Percentiles rank a stretch among this genome's conserved stretches.
phyloP scores from a whole-genome alignment of 352 stramenopile species.

The Plasmopara halstedii region DNA sequence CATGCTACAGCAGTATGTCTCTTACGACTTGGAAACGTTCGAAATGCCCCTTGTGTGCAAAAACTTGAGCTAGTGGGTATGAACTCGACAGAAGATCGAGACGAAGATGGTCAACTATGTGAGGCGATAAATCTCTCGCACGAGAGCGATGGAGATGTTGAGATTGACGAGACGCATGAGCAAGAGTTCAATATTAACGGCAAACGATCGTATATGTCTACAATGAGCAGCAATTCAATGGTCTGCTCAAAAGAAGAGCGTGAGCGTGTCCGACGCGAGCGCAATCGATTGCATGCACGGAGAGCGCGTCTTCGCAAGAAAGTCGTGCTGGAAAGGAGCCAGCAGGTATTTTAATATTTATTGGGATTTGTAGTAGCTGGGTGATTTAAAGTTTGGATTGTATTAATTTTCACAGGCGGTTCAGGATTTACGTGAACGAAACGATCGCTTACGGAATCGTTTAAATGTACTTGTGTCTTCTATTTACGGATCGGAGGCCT shows the following conservation, averaged over 20 bases:
- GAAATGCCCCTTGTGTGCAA: constrained; percentile 34
- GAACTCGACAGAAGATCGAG: constrained; percentile 28
- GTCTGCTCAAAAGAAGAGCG: constrained; percentile 59
- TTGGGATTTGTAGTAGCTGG: neutral
- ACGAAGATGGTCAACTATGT: constrained; percentile 24
- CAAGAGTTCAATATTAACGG: constrained; percentile 36
- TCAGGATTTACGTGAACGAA: constrained; percentile 48
- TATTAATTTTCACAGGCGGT: constrained; percentile 35
- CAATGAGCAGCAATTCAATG: constrained; percentile 20
- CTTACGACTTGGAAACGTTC: constrained; percentile 35
- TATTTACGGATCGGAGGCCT: constrained; percentile 45
- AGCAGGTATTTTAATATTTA: constrained; percentile 46
- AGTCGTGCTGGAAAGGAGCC: constrained; percentile 68
- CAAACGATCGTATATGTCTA: constrained; percentile 29
- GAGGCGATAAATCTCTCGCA: constrained; percentile 13
- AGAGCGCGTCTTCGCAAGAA: constrained; percentile 73
- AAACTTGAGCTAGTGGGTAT: constrained; percentile 47
- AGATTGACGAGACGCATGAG: constrained; percentile 26
- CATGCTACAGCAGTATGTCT: constrained; percentile 63
- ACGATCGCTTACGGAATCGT: constrained; percentile 51
- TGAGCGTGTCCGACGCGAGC: constrained; percentile 61
- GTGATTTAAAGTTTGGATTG: neutral
- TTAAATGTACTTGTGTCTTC: constrained; percentile 50
- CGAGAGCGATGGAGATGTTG: constrained; percentile 32
- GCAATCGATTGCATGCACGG: constrained; percentile 66